Percentiles rank a stretch among this genome's conserved stretches.
These are phyloP conservation scores for Solanum pimpinellifolium DNA, from an alignment of 257 asterid genomes.

Conservation along the genomic window DNA sequence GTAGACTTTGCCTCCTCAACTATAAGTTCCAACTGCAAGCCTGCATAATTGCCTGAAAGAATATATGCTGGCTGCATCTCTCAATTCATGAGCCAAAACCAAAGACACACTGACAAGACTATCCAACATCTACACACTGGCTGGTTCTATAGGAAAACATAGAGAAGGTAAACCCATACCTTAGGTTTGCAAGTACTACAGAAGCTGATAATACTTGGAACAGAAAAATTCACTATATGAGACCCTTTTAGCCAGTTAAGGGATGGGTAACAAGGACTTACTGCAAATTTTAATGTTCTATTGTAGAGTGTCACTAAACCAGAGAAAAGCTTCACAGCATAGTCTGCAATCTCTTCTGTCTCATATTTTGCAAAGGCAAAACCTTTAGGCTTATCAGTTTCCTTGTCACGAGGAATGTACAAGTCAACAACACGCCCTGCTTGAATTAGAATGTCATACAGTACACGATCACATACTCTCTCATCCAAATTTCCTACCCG, in stretches of 20 bases:
- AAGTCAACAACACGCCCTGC: constrained; percentile 82
- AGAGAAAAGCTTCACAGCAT: constrained; percentile 89
- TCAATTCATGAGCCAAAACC: not conserved
- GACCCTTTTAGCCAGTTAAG: not conserved
- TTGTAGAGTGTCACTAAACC: constrained; percentile 74
- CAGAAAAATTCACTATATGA: not conserved
- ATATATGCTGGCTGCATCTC: not conserved
- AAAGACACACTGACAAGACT: not conserved
- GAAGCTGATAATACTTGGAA: not conserved
- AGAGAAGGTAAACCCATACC: constrained; percentile 13
- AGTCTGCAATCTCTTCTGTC: constrained; percentile 75
- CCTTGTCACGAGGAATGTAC: constrained; percentile 77
- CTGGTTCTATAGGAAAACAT: constrained; percentile 7
- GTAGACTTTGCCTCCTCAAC: constrained; percentile 15
- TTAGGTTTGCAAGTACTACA: not conserved
- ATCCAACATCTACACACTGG: not conserved
- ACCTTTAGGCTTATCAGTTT: constrained; percentile 76
- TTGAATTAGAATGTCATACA: constrained; percentile 91
- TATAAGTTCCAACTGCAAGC: constrained; percentile 14
- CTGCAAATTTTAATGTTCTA: constrained; percentile 73
- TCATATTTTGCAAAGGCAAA: constrained; percentile 88
- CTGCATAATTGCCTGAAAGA: not conserved
- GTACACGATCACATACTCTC: constrained; percentile 69
- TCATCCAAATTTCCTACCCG: constrained; percentile 77
- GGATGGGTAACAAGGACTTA: constrained; percentile 10